Evolutionary conservation across 441 rosid species (phyloP).

Genomic region (Biscutella laevigata): DNA sequence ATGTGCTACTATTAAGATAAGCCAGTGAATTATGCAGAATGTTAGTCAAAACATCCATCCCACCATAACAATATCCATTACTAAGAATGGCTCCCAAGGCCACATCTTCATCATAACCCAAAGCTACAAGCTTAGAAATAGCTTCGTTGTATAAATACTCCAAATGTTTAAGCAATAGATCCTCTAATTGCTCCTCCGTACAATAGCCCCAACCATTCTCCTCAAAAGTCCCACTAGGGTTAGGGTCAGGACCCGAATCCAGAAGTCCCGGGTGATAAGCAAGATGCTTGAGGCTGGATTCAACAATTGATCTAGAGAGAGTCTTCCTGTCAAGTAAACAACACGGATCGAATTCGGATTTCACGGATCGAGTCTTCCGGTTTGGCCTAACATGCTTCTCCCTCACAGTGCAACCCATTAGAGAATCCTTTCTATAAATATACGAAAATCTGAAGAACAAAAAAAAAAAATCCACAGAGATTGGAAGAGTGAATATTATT

Average conservation of each 20-base stretch:
- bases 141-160: constrained; percentile 64
- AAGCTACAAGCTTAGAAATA: constrained; percentile 48
- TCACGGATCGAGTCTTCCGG: constrained; percentile 52
- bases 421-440: not conserved
- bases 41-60: constrained; percentile 74
- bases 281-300: constrained; percentile 52
- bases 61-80: constrained; percentile 77
- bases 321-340: constrained; percentile 33
- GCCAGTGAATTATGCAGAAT: constrained; percentile 69
- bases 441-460: not conserved
- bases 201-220: constrained; percentile 71
- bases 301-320: constrained; percentile 38
- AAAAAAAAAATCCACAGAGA: not conserved
- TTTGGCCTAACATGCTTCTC: constrained; percentile 57
- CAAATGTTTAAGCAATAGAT: constrained; percentile 51
- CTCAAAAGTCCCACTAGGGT: constrained; percentile 29
- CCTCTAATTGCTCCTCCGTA: constrained; percentile 79
- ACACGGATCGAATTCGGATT: constrained; percentile 53
- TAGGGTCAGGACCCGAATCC: constrained; percentile 28
- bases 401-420: constrained; percentile 63
- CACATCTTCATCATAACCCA: constrained; percentile 66
- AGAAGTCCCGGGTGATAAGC: constrained; percentile 36
- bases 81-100: constrained; percentile 63
- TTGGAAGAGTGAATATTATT: constrained; percentile 10
- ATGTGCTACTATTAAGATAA: constrained; percentile 43